These are phyloP conservation scores for Penicillium taxi DNA, from an alignment of 495 filamentous ascomycete genomes.

Conservation along the genomic window DNA sequence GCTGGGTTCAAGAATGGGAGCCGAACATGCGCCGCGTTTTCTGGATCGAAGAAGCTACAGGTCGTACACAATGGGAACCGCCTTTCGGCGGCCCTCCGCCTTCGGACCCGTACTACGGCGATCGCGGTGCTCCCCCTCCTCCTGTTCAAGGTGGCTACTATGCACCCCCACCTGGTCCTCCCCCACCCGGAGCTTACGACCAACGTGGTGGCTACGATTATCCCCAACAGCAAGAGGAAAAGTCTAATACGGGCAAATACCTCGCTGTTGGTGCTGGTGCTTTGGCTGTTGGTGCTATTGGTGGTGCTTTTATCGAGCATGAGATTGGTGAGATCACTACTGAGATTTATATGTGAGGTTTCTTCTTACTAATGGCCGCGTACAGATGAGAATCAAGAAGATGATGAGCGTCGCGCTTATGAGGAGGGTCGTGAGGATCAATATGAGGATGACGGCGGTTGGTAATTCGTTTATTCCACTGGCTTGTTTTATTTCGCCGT, in stretches of 20 bases:
- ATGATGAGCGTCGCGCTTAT: constrained; percentile 11
- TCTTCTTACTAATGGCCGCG: not conserved
- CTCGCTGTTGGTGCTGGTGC: constrained; percentile 46
- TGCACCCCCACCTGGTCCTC: constrained; percentile 13
- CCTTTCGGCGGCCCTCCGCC: constrained; percentile 19
- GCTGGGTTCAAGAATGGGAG: constrained; percentile 57
- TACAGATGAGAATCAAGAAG: constrained; percentile 13
- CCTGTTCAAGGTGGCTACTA: constrained; percentile 20
- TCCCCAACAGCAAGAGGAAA: constrained; percentile 25
- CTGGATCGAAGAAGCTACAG: constrained; percentile 51
- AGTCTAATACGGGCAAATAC: constrained; percentile 35
- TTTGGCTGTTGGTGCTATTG: constrained; percentile 48
- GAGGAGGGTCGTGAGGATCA: constrained; percentile 19
- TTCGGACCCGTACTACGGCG: constrained; percentile 11
- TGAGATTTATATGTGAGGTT: not conserved
- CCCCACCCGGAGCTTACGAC: constrained; percentile 1
- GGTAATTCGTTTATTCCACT: constrained; percentile 2
- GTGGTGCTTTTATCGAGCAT: constrained; percentile 48
- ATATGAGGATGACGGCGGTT: constrained; percentile 13
- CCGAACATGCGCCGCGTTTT: constrained; percentile 49
- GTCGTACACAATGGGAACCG: constrained; percentile 53
- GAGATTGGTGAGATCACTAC: constrained; percentile 39
- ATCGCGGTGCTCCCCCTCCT: constrained; percentile 19
- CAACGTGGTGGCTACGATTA: constrained; percentile 9
- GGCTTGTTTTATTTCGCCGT: not conserved